These are phyloP conservation scores for Cryphonectria radicalis DNA, from an alignment of 2,329 filamentous ascomycete species.

Conservation along the genomic window DNA sequence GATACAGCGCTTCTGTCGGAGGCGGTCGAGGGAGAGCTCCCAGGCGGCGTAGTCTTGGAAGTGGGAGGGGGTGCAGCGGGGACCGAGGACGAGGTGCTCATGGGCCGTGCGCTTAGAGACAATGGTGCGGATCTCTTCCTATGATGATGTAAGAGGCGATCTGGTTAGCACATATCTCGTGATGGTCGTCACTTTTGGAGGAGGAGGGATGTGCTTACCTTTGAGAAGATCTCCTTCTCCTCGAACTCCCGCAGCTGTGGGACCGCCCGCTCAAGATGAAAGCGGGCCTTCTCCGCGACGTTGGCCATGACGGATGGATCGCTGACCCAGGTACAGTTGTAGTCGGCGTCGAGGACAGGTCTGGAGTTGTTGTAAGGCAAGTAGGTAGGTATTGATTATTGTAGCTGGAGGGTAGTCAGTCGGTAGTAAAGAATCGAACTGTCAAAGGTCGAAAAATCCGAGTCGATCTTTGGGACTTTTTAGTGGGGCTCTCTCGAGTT, in stretches of 20 bases:
- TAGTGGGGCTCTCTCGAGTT: conserved; percentile 14
- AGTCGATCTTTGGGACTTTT: conserved; percentile 23
- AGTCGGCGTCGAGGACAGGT: background rate
- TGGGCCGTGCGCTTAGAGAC: conserved; percentile 90
- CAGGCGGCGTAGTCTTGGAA: conserved; percentile 82
- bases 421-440: conserved; percentile 9
- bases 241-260: conserved; percentile 92
- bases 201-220: conserved; percentile 51
- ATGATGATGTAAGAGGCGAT: conserved; percentile 28
- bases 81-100: conserved; percentile 86
- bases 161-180: background rate
- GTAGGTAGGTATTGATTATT: background rate
- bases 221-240: conserved; percentile 86
- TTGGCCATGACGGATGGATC: conserved; percentile 66
- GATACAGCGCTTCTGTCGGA: conserved; percentile 82
- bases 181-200: conserved; percentile 12
- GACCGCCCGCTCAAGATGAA: conserved; percentile 89
- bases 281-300: conserved; percentile 91
- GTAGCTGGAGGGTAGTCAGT: background rate
- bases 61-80: conserved; percentile 75
- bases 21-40: conserved; percentile 71
- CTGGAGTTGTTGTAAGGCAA: background rate
- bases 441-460: conserved; percentile 13
- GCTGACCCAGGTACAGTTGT: background rate
- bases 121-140: conserved; percentile 90